Evolutionary conservation across 2,329 filamentous ascomycete genomes (phyloP).

Genomic region (Trichoderma sp.): DNA sequence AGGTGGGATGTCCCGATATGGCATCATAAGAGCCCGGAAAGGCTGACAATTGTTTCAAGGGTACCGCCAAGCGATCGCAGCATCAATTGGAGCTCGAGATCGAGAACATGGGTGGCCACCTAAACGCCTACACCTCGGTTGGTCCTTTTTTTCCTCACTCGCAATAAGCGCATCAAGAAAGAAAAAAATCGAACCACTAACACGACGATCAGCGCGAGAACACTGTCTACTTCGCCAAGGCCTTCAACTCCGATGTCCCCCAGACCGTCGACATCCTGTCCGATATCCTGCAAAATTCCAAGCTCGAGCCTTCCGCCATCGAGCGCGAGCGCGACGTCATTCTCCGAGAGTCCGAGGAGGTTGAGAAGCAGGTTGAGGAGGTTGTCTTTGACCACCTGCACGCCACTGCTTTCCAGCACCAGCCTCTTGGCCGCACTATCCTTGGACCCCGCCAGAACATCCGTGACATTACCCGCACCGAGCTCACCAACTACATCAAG

Average conservation of each 20-base stretch:
- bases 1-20: conserved; percentile 58
- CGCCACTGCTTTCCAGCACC: conserved; percentile 94
- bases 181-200: conserved; percentile 22
- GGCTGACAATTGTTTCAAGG: conserved; percentile 48
- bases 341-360: conserved; percentile 96
- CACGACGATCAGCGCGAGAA: conserved; percentile 73
- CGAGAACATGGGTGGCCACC: conserved; percentile 99
- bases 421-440: conserved; percentile 96
- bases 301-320: conserved; percentile 87
- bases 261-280: conserved; percentile 96
- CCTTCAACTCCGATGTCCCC: conserved; percentile 96
- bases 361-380: conserved; percentile 99
- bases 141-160: conserved; percentile 34
- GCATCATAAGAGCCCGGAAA: neutral
- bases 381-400: conserved; percentile 99
- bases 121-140: conserved; percentile 99
- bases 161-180: conserved; percentile 16
- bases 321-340: conserved; percentile 99
- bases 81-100: conserved; percentile 99
- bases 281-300: conserved; percentile 99
- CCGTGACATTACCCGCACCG: conserved; percentile 85
- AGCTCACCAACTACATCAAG: conserved; percentile 96
- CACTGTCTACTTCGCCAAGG: conserved; percentile 99
- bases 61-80: conserved; percentile 90
- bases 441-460: conserved; percentile 98